These are phyloP conservation scores for Beauveria medogensis DNA, from an alignment of 2,329 filamentous ascomycete genomes.

Conservation along the genomic window DNA sequence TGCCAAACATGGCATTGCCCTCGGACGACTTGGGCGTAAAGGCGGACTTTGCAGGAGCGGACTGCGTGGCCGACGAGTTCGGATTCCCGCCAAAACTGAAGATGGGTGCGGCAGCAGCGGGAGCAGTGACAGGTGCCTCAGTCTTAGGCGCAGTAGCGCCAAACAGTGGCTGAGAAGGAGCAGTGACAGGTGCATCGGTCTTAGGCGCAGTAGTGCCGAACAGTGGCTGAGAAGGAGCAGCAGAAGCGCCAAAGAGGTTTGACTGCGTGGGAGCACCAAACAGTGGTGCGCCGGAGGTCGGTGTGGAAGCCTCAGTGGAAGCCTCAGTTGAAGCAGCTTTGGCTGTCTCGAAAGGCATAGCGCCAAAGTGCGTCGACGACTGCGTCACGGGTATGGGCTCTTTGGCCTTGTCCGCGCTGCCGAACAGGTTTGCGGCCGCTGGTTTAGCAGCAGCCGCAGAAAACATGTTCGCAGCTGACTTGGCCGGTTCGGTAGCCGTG, in stretches of 20 bases:
- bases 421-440: constrained; percentile 15
- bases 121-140: constrained; percentile 15
- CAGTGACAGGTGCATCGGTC: constrained; percentile 16
- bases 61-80: constrained; percentile 20
- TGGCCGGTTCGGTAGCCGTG: constrained; percentile 21
- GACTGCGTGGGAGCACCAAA: constrained; percentile 22
- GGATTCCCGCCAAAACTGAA: constrained; percentile 27
- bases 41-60: constrained; percentile 25
- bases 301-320: neutral
- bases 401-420: constrained; percentile 20
- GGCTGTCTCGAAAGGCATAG: constrained; percentile 22
- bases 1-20: constrained; percentile 29
- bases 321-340: constrained; percentile 12
- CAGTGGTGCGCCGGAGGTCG: constrained; percentile 18
- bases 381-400: constrained; percentile 22
- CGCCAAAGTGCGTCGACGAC: constrained; percentile 27
- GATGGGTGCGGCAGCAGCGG: constrained; percentile 19
- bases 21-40: constrained; percentile 31
- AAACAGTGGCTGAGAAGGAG: constrained; percentile 21
- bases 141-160: constrained; percentile 19
- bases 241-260: constrained; percentile 24
- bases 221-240: constrained; percentile 18
- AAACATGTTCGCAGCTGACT: constrained; percentile 20
- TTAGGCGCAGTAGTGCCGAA: constrained; percentile 22
- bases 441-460: constrained; percentile 18